These are phyloP conservation scores for Paramecium octaurelia DNA, from an alignment of 73 alveolate genomes.

Conservation along the genomic window DNA sequence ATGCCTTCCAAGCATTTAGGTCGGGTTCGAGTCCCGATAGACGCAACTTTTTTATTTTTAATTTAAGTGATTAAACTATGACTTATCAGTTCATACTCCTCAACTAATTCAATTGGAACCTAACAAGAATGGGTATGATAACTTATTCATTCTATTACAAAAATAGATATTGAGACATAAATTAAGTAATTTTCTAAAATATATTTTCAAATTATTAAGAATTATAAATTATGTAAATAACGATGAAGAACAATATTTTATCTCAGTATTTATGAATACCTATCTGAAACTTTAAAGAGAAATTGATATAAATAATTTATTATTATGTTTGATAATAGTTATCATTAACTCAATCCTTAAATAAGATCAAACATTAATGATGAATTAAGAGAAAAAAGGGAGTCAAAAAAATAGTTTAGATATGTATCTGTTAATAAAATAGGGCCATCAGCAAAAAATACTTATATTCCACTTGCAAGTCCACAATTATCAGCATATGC, in stretches of 20 bases:
- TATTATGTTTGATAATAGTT: neutral
- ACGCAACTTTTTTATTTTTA: constrained; percentile 68
- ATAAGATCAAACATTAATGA: neutral
- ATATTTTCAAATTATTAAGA: too few species aligned
- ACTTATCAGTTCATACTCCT: neutral
- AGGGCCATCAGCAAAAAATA: neutral
- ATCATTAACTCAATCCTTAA: neutral
- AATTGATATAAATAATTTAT: too few species aligned
- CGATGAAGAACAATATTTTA: too few species aligned
- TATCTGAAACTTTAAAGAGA: too few species aligned
- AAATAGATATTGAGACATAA: neutral
- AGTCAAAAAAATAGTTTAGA: neutral
- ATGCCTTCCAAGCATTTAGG: constrained; percentile 88
- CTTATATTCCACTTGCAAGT: neutral
- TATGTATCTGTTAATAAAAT: neutral
- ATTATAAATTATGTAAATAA: too few species aligned
- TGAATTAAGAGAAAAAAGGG: neutral
- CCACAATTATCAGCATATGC: constrained; percentile 12
- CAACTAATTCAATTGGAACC: neutral
- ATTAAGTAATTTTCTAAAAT: neutral
- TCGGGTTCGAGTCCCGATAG: constrained; percentile 94
- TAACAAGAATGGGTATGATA: neutral
- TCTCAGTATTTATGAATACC: neutral
- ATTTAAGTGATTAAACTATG: neutral
- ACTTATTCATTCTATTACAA: neutral